Percentiles rank a stretch among this genome's conserved stretches.
These are phyloP conservation scores for Ophiostoma quercus DNA, from an alignment of 2,329 filamentous ascomycete species.

Conservation along the genomic window DNA sequence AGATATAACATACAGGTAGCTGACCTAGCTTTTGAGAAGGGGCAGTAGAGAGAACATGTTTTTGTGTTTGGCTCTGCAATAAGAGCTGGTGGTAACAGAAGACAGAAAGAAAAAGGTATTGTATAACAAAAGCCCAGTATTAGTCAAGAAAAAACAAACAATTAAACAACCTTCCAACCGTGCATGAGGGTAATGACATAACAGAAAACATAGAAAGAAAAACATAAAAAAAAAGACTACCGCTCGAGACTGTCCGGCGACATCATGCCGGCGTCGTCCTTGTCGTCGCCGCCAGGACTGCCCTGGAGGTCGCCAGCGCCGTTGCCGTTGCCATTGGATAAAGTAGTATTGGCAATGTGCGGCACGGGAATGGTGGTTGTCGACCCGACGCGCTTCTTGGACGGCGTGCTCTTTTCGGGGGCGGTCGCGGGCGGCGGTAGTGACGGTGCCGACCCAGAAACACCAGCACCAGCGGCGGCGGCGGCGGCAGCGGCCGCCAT, in stretches of 20 bases:
- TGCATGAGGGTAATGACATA: slow-evolving; percentile 10
- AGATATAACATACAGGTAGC: slow-evolving; percentile 6
- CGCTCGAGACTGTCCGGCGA: slow-evolving; percentile 67
- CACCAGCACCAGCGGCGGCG: slow-evolving; percentile 31
- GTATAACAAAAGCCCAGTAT: slow-evolving; percentile 1
- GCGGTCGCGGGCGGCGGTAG: slow-evolving; percentile 30
- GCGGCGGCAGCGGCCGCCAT: slow-evolving; percentile 35
- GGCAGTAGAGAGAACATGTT: background rate
- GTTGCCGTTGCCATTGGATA: slow-evolving; percentile 34
- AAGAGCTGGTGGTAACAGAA: slow-evolving; percentile 8
- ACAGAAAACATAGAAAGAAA: slow-evolving; percentile 16
- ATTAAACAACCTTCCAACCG: background rate
- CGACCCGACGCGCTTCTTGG: slow-evolving; percentile 50
- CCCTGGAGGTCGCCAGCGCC: slow-evolving; percentile 49
- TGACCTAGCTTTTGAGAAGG: background rate
- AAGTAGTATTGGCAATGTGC: slow-evolving; percentile 18
- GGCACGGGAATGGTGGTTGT: slow-evolving; percentile 22
- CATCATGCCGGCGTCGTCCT: slow-evolving; percentile 71
- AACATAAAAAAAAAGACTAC: background rate
- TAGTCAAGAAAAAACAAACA: background rate
- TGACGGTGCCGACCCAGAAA: background rate
- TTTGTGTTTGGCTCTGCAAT: background rate
- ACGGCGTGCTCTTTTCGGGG: slow-evolving; percentile 38
- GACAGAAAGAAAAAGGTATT: background rate
- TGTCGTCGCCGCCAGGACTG: slow-evolving; percentile 47